phyloP scores from a whole-genome alignment of 2,329 filamentous ascomycete genomes.

The Fonsecaea nubica region DNA sequence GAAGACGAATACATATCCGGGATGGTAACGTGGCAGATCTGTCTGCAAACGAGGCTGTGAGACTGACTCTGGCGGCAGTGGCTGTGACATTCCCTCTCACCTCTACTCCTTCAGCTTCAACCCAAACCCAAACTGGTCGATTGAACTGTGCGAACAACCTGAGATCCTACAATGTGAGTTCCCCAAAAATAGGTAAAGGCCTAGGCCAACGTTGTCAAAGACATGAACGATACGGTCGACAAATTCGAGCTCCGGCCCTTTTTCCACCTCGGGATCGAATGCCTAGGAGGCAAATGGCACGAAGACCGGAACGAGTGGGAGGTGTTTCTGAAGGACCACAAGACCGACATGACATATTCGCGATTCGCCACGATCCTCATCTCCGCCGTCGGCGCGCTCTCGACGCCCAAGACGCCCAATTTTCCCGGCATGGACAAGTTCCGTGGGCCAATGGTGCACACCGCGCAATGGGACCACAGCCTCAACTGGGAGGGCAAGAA shows the following conservation, averaged over 20 bases:
- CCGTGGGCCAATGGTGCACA: slow-evolving; percentile 63
- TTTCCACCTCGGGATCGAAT: slow-evolving; percentile 39
- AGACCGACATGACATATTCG: background rate
- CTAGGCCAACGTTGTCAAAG: background rate
- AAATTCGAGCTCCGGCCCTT: slow-evolving; percentile 43
- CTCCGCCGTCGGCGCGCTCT: slow-evolving; percentile 44
- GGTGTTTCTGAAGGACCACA: slow-evolving; percentile 40
- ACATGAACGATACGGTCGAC: slow-evolving; percentile 47
- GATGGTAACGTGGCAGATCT: background rate
- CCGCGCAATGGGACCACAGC: slow-evolving; percentile 61
- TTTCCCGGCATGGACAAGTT: slow-evolving; percentile 61
- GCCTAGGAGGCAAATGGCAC: slow-evolving; percentile 40
- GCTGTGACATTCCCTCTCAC: slow-evolving; percentile 50
- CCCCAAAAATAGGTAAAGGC: too few relatives aligned
- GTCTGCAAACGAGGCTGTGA: too few relatives aligned
- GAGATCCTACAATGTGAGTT: slow-evolving; percentile 51
- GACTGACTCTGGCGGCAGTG: background rate
- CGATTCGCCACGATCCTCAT: slow-evolving; percentile 40
- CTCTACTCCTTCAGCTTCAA: slow-evolving; percentile 65
- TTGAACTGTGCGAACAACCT: slow-evolving; percentile 54
- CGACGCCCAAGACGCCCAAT: slow-evolving; percentile 39
- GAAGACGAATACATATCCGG: slow-evolving; percentile 20
- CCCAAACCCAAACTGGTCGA: slow-evolving; percentile 59
- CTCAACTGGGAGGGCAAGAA: slow-evolving; percentile 59
- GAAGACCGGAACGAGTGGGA: slow-evolving; percentile 39